These are phyloP conservation scores for Cyclostephanos invisitatus DNA, from an alignment of 108 stramenopile genomes.

Conservation along the genomic window DNA sequence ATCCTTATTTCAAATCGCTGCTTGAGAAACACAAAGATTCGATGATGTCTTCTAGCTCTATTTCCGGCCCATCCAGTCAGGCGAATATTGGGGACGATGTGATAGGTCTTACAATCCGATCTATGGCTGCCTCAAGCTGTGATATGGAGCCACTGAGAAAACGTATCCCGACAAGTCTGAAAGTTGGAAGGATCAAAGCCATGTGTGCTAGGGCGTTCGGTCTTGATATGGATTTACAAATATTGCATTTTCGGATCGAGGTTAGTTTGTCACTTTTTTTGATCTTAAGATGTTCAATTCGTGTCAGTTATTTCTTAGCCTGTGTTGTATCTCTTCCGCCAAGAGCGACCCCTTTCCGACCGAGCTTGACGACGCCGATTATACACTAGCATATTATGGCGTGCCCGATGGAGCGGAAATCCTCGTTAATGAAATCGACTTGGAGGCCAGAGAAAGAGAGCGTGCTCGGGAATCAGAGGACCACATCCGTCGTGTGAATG, in stretches of 20 bases:
- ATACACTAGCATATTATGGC: slow-evolving; percentile 83
- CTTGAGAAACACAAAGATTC: slow-evolving; percentile 60
- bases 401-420: slow-evolving; percentile 85
- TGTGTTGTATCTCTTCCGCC: neutral
- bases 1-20: slow-evolving; percentile 64
- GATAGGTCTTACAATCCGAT: slow-evolving; percentile 70
- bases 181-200: slow-evolving; percentile 78
- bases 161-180: slow-evolving; percentile 66
- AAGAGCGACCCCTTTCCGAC: slow-evolving; percentile 67
- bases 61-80: slow-evolving; percentile 7
- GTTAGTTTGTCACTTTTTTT: slow-evolving; percentile 23
- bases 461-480: slow-evolving; percentile 36
- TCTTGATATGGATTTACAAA: slow-evolving; percentile 77
- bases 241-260: slow-evolving; percentile 65
- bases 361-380: slow-evolving; percentile 74
- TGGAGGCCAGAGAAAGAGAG: slow-evolving; percentile 44
- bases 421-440: slow-evolving; percentile 81
- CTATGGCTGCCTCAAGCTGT: slow-evolving; percentile 76
- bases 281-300: neutral
- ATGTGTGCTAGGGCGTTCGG: slow-evolving; percentile 79
- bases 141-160: slow-evolving; percentile 73
- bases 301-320: neutral
- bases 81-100: slow-evolving; percentile 56
- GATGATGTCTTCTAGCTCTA: slow-evolving; percentile 39
- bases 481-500: slow-evolving; percentile 42